These are phyloP conservation scores for Vaccinium macrocarpon DNA, from an alignment of 148 eudicot species.

Conservation along the genomic window DNA sequence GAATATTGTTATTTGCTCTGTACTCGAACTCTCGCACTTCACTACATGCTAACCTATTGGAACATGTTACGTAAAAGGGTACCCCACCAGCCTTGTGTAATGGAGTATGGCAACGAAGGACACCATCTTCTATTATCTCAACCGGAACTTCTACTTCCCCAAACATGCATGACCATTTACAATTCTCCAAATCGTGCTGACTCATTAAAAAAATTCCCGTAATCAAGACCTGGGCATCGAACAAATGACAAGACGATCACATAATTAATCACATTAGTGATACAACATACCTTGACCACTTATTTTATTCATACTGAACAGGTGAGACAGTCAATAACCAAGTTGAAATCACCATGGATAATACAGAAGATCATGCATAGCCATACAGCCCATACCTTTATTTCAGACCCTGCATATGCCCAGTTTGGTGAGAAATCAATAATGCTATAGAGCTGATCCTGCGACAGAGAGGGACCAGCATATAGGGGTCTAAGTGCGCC, in stretches of 20 bases:
- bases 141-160: constrained; percentile 96
- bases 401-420: constrained; percentile 62
- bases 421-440: constrained; percentile 74
- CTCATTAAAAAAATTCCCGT: constrained; percentile 77
- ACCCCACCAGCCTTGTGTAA: constrained; percentile 73
- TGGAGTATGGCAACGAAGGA: constrained; percentile 78
- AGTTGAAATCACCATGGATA: not conserved
- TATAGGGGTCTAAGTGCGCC: constrained; percentile 37
- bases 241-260: not conserved
- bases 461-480: constrained; percentile 61
- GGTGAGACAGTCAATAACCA: not conserved
- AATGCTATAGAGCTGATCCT: constrained; percentile 72
- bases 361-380: not conserved
- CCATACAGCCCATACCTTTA: constrained; percentile 44
- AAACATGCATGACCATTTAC: constrained; percentile 92
- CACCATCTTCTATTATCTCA: constrained; percentile 60
- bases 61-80: constrained; percentile 86
- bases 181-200: constrained; percentile 51
- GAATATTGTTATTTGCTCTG: constrained; percentile 25
- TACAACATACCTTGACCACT: not conserved
- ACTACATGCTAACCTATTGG: constrained; percentile 97
- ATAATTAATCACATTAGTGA: not conserved
- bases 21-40: constrained; percentile 96
- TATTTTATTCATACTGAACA: not conserved
- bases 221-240: constrained; percentile 53